Base-by-base conservation (phyloP, 768 basidiomycete species). In the Auriscalpium vulgare region DNA sequence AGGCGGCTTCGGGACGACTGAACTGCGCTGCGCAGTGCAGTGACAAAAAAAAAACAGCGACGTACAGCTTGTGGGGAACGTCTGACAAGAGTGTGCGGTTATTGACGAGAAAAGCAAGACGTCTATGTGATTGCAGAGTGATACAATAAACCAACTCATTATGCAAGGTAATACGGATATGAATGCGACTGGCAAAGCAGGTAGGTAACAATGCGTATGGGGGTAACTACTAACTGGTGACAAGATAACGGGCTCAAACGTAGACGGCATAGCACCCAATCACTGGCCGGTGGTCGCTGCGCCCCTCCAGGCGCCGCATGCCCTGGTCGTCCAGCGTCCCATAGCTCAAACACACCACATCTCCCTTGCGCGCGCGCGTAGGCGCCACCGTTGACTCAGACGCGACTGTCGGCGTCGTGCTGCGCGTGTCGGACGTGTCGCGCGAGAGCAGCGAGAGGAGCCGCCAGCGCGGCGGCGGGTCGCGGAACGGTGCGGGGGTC, bases 271-370 rank as follows among this genome's bases (percentile, higher is more conserved):
- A 92, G 21, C 80, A 79, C 54, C 88, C 88, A 58, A 90, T 81
- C n/a, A 93, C 90, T 0, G 91, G 91, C 38, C 91, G 72, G 66
- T 94, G 91, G 67, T 94, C 91, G 60, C 86, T 88, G 45, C 85
- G 78, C 14, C 87, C 91, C 67, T 88, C 85, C 54, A 95, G 68
- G 55, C 78, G 75, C 43, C 82, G 76, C 86, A 95, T 92, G 8
- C 74, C 81, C 35, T 76, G 74, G 65, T 95, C 89, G 59, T 87
- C 82, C 17, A 93, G 75, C 13, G 86, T 88, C 59, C 79, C 71
- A 65, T 95, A 95, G 45, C 72, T 71, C 3, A 92, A 66, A 63
- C 88, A 90, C 8, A 83, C 69, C 2, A 95, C 75, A 47, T 92
- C 88, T 2, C 91, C 91, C 60, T 74, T 81, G 37, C 72, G 65